Evolutionary conservation across 352 stramenopile species (phyloP).

Genomic region (Phytophthora macrochlamydospora): DNA sequence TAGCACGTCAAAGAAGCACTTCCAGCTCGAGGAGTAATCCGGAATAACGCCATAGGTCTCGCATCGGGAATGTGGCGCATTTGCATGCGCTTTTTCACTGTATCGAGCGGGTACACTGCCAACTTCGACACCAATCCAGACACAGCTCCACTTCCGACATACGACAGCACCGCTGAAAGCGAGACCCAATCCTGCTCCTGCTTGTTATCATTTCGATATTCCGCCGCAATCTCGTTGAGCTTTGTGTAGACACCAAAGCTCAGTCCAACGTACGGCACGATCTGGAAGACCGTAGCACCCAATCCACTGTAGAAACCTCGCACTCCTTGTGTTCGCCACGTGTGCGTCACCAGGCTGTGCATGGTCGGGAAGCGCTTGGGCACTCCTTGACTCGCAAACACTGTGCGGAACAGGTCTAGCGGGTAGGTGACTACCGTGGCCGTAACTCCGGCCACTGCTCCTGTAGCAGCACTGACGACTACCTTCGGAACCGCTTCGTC

Average conservation of each 20-base stretch:
- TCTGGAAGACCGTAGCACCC: constrained; percentile 88
- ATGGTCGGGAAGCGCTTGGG: constrained; percentile 86
- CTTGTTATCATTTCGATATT: constrained; percentile 20
- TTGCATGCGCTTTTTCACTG: constrained; percentile 96
- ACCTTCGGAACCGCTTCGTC: constrained; percentile 3
- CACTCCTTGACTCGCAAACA: constrained; percentile 91
- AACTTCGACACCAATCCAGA: constrained; percentile 92
- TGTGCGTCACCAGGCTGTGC: constrained; percentile 69
- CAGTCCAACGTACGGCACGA: constrained; percentile 96
- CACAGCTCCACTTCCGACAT: constrained; percentile 81
- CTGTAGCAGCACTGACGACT: constrained; percentile 74
- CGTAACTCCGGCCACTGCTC: constrained; percentile 85
- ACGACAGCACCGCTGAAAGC: constrained; percentile 51
- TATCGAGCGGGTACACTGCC: constrained; percentile 94
- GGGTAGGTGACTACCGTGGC: constrained; percentile 94
- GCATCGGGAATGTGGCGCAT: constrained; percentile 76
- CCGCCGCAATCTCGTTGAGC: constrained; percentile 46
- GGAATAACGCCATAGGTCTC: constrained; percentile 71
- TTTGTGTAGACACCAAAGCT: constrained; percentile 94
- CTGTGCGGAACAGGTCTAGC: constrained; percentile 94
- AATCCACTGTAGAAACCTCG: constrained; percentile 92
- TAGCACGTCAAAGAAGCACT: constrained; percentile 67
- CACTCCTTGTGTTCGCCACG: constrained; percentile 72
- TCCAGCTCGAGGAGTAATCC: constrained; percentile 64
- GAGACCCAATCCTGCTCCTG: constrained; percentile 15